Base-by-base conservation (phyloP, 2,329 filamentous ascomycete species). In the Penicillium sp. region DNA sequence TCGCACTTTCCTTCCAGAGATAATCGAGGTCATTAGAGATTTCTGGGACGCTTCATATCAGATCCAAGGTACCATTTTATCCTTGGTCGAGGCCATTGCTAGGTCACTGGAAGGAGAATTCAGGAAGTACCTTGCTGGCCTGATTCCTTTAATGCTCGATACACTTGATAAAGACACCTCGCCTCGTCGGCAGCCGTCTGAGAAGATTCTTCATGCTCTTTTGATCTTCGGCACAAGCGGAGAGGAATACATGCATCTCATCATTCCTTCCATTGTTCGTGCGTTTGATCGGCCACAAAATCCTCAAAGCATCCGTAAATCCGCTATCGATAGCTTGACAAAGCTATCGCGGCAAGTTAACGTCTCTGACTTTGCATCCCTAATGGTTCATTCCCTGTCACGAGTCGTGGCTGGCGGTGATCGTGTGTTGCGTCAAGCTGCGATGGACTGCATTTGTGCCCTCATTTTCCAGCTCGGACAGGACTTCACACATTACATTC, bases 161-260 rank as follows among this genome's bases (percentile, higher is more conserved):
- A 90, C 96, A 3, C 82, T 99, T 18, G 93, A 99, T 63, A 89
- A 92, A 61, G 94, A 99, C 69, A 81, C 79, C 9, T 88, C 89
- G 1, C 78, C 82, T 1, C 89, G 90, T 67, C 84, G 91, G n/a
- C 82, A 85, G 14, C 89, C 92, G 2, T 96, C 92, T 0, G 92
- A 97, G 71, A 88, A 89, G 65, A 92, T 99, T 4, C 80, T 99
- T 24, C 94, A 97, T 70, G 92, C 93, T 0, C 96, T 99, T 73
- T 78, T 99, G 29, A 90, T 99, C 0, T 99, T 99, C 71, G 95
- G 95, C 1, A 88, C 92, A 0, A 97, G 92, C 68, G 90, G 89
- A 11, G 94, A 99, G 72, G 94, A 99, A 72, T 99, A 99, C 73
- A 99, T 99, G 94, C 94, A 99, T 72, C 81, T 99, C 50, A 97